Percentiles rank a stretch among this genome's conserved stretches.
Evolutionary conservation across 805 yeast genomes (phyloP).

Genomic region (Ogataea trehaloabstinens): DNA sequence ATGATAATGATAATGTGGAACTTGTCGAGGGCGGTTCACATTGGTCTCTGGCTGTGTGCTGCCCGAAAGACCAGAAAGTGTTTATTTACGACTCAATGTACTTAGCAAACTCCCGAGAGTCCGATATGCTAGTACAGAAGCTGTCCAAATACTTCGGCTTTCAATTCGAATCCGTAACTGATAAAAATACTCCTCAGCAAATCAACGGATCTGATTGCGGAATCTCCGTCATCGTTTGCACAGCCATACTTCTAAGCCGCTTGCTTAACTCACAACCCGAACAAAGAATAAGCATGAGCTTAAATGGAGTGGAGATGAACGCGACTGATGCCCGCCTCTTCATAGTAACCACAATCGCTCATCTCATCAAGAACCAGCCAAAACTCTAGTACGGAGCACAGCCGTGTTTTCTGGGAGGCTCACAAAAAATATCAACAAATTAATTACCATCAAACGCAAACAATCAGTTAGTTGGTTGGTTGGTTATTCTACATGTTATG

Average conservation of each 20-base stretch:
- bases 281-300: conserved; percentile 36
- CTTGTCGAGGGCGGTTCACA: conserved; percentile 68
- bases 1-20: conserved; percentile 60
- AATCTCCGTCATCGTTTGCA: conserved; percentile 38
- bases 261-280: conserved; percentile 30
- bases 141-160: conserved; percentile 28
- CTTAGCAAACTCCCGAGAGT: conserved; percentile 38
- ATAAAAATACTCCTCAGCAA: conserved; percentile 52
- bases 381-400: background rate
- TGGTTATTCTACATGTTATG: too few species aligned
- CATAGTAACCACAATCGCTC: conserved; percentile 35
- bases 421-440: too few species aligned
- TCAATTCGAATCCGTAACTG: conserved; percentile 19
- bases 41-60: conserved; percentile 66
- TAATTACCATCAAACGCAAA: too few species aligned
- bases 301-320: conserved; percentile 41
- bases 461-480: too few species aligned
- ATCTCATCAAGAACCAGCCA: conserved; percentile 21
- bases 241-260: conserved; percentile 35
- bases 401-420: too few species aligned
- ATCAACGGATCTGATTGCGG: conserved; percentile 69
- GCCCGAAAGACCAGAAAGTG: conserved; percentile 45
- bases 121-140: conserved; percentile 32
- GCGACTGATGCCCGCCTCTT: conserved; percentile 49
- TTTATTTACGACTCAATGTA: conserved; percentile 61